Evolutionary conservation across 2,329 filamentous ascomycete genomes (phyloP).

Genomic region (Trichoderma oligosporum): DNA sequence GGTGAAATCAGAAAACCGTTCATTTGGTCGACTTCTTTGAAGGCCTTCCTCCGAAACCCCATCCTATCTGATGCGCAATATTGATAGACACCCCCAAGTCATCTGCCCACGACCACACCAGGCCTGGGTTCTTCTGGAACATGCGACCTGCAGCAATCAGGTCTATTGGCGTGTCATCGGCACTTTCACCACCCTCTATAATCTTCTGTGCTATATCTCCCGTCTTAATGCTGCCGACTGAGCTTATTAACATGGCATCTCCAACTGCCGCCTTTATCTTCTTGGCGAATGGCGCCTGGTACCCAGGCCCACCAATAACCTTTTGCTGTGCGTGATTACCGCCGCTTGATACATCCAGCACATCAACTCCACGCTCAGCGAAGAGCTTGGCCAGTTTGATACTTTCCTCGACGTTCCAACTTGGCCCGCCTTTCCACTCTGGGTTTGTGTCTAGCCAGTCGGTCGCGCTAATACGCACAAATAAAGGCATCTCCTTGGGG

Average conservation of each 20-base stretch:
- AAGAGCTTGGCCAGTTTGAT: conserved; percentile 60
- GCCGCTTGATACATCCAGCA: conserved; percentile 69
- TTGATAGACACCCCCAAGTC: conserved; percentile 47
- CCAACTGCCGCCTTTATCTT: conserved; percentile 68
- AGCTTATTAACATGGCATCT: conserved; percentile 47
- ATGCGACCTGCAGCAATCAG: conserved; percentile 47
- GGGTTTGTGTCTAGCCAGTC: conserved; percentile 68
- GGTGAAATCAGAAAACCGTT: neutral
- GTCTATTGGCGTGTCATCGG: conserved; percentile 37
- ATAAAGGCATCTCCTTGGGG: conserved; percentile 65
- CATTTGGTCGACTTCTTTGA: neutral
- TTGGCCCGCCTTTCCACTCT: conserved; percentile 45
- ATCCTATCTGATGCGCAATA: conserved; percentile 52
- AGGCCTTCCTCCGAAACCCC: conserved; percentile 45
- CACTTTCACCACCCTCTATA: conserved; percentile 32
- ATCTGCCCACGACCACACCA: conserved; percentile 54
- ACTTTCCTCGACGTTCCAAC: conserved; percentile 65
- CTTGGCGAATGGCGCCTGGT: conserved; percentile 68
- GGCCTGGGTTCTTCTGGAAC: conserved; percentile 57
- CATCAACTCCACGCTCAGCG: conserved; percentile 64
- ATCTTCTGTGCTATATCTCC: conserved; percentile 46
- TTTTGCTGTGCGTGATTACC: conserved; percentile 52
- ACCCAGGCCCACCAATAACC: conserved; percentile 59
- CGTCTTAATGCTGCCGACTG: conserved; percentile 48
- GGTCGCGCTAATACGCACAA: conserved; percentile 68